phyloP scores from a whole-genome alignment of 2,329 filamentous ascomycete genomes.

The Apiospora saccharicola region DNA sequence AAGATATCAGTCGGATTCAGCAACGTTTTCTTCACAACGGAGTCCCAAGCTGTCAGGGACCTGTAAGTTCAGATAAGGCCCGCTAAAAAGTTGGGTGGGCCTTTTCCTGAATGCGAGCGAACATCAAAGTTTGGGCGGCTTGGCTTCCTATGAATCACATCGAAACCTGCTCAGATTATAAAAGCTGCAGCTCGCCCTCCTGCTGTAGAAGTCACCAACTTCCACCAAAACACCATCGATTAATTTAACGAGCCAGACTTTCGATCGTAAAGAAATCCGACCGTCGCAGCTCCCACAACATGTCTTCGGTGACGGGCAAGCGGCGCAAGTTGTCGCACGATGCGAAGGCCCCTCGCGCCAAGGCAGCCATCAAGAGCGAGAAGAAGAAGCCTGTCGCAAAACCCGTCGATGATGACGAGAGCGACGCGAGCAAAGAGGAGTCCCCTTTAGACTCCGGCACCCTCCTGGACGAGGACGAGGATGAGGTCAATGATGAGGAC shows the following conservation, averaged over 20 bases:
- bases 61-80: slow-evolving; percentile 5
- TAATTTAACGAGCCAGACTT: neutral
- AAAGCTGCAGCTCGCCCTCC: neutral
- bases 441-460: slow-evolving; percentile 34
- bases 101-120: neutral
- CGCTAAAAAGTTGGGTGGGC: slow-evolving; percentile 19
- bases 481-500: slow-evolving; percentile 34
- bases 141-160: neutral
- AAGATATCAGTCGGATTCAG: neutral
- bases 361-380: neutral
- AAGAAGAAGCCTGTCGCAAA: slow-evolving; percentile 15
- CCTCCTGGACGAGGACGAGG: slow-evolving; percentile 34
- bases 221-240: neutral
- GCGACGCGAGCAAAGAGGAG: neutral
- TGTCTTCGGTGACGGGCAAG: slow-evolving; percentile 46
- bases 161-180: neutral
- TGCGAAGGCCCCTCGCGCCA: neutral
- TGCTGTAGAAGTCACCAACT: neutral
- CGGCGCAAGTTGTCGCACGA: slow-evolving; percentile 48
- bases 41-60: neutral
- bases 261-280: neutral
- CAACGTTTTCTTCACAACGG: neutral
- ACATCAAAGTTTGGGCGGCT: slow-evolving; percentile 3
- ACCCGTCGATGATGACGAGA: slow-evolving; percentile 11
- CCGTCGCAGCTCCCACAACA: slow-evolving; percentile 32